phyloP scores from a whole-genome alignment of 1,139 yeast genomes.

The Pneumocystis jirovecii region DNA sequence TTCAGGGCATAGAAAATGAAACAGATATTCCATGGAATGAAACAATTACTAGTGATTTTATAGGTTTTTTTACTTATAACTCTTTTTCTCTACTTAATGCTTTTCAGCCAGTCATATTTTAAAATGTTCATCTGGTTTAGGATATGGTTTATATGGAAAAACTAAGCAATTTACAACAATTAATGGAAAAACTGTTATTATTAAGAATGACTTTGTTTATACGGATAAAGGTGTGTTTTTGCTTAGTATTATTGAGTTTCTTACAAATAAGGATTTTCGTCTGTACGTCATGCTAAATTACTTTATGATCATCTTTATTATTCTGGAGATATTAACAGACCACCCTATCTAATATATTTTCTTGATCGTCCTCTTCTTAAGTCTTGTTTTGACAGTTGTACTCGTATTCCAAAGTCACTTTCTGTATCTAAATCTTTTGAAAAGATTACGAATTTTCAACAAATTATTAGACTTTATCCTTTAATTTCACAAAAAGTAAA shows the following conservation, averaged over 20 bases:
- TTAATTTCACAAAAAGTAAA: neutral
- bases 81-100: neutral
- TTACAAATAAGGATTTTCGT: slow-evolving; percentile 9
- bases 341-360: slow-evolving; percentile 7
- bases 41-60: neutral
- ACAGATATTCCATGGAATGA: neutral
- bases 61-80: neutral
- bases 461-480: neutral
- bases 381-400: neutral
- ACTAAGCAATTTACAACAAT: slow-evolving; percentile 21
- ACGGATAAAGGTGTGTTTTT: neutral
- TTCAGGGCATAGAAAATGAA: neutral
- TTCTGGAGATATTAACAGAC: slow-evolving; percentile 4
- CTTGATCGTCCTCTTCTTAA: slow-evolving; percentile 9
- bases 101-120: neutral
- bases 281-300: slow-evolving; percentile 7
- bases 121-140: neutral
- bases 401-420: neutral
- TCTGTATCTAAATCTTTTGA: neutral
- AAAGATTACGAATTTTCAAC: neutral
- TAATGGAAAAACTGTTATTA: slow-evolving; percentile 9
- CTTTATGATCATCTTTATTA: slow-evolving; percentile 9
- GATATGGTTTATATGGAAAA: slow-evolving; percentile 11
- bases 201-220: slow-evolving; percentile 1
- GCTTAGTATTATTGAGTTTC: slow-evolving; percentile 4